phyloP scores from a whole-genome alignment of 208 protist species.

The Wallacemonas collosoma region DNA sequence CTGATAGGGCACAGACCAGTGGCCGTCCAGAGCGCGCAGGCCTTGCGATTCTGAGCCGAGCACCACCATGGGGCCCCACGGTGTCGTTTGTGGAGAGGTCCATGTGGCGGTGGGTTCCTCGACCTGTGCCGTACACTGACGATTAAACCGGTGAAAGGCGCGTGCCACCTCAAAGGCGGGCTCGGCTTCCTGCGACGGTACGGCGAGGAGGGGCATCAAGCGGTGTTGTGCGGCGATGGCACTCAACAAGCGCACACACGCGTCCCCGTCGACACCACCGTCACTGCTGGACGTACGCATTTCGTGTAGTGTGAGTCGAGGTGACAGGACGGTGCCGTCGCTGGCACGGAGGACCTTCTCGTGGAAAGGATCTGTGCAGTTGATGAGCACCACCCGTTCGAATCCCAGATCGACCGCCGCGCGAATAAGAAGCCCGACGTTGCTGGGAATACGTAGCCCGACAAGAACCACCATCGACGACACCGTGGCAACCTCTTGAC shows the following conservation, averaged over 20 bases:
- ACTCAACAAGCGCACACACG: slow-evolving; percentile 55
- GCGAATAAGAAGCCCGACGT: slow-evolving; percentile 72
- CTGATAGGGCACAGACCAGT: slow-evolving; percentile 64
- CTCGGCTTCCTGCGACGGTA: slow-evolving; percentile 73
- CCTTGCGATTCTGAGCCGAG: slow-evolving; percentile 81
- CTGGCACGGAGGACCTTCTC: slow-evolving; percentile 89
- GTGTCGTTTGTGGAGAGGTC: too few relatives aligned
- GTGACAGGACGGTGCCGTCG: slow-evolving; percentile 65
- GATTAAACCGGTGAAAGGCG: slow-evolving; percentile 57
- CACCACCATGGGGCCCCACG: slow-evolving; percentile 55
- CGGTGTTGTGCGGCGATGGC: slow-evolving; percentile 57
- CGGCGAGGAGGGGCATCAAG: slow-evolving; percentile 71
- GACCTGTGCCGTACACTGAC: background rate
- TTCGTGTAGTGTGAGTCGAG: slow-evolving; percentile 57
- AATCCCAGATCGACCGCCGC: slow-evolving; percentile 79
- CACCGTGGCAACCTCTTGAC: slow-evolving; percentile 23
- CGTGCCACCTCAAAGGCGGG: slow-evolving; percentile 75
- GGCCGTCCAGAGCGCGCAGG: slow-evolving; percentile 43
- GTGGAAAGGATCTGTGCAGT: slow-evolving; percentile 72
- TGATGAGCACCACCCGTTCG: slow-evolving; percentile 65
- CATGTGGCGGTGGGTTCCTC: slow-evolving; percentile 11
- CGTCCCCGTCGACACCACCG: slow-evolving; percentile 3
- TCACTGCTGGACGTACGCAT: slow-evolving; percentile 7
- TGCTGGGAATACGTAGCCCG: slow-evolving; percentile 85
- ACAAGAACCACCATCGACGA: slow-evolving; percentile 72